Evolutionary conservation across 345 rosid species (phyloP), one percentile per base, ranked within the genome.

Genomic region (Eucalyptus guilfoylei): DNA sequence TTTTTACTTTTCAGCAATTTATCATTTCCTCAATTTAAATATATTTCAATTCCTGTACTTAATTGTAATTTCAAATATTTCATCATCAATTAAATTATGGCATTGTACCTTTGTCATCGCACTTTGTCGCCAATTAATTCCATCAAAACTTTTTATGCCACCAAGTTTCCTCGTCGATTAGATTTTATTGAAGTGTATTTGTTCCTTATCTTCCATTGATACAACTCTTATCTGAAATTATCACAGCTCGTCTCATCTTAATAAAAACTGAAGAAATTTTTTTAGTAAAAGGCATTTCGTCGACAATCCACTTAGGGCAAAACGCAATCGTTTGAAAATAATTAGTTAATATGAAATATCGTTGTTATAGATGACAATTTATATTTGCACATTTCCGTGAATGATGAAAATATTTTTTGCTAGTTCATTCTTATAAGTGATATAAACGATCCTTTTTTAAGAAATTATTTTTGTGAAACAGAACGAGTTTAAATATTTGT

Each of bases 371-470:
- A 62, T 30, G 10, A 4, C 4, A 3, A 14, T 64, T 64, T 15
- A 64, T 3, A 2, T n/a, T 2, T 3, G 5, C 8, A 64, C 2
- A 64, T 64, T 4, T 64, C 1, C 5, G 1, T n/a, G 2, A 1
- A n/a, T 15, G 11, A 7, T 8, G 3, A 4, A 64, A 8, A 14
- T 64, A 8, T 1, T 14, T 64, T 64, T 14, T 0, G 4, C 9
- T 6, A 10, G 5, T 6, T 60, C 2, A 28, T 60, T 28, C 1
- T 13, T 28, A 30, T n/a, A 8, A 64, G 37, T 5, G 3, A 64
- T 64, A n/a, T 7, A 64, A n/a, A 14, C 11, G 0, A 14, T 64
- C 10, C 4, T 13, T 8, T 32, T 8, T 4, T 2, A 15, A 4
- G 4, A 67, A 67, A 67, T 67, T 67, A 32, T 64, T n/a, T 32